Percentiles rank a stretch among this genome's conserved stretches.
phyloP scores from a whole-genome alignment of 202 grass and related monocot species.

The Alloteropsis angusta region DNA sequence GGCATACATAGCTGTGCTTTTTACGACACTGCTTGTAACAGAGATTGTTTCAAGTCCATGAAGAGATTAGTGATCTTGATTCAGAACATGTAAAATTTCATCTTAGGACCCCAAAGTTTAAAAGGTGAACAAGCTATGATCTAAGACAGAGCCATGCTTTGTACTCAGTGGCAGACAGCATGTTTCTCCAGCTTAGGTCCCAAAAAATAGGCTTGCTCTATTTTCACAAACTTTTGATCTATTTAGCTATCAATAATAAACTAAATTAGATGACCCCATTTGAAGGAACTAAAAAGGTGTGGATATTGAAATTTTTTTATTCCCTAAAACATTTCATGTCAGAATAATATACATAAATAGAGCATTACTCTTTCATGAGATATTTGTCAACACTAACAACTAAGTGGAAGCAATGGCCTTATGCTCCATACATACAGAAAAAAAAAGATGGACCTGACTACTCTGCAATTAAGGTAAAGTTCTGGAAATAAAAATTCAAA shows the following conservation, averaged over 20 bases:
- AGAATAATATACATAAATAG: neutral
- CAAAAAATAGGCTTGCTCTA: neutral
- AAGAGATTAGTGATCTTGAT: constrained; percentile 33
- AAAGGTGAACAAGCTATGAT: neutral
- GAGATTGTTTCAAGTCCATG: constrained; percentile 50
- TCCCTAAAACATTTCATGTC: neutral
- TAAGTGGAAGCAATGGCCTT: neutral
- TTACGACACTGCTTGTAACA: constrained; percentile 76
- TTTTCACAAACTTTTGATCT: neutral
- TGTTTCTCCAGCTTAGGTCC: neutral
- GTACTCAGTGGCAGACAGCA: neutral
- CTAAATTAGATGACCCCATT: neutral
- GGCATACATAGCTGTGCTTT: constrained; percentile 92
- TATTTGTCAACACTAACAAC: neutral
- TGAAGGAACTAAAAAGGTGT: neutral
- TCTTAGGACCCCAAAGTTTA: constrained; percentile 16
- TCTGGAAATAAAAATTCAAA: neutral
- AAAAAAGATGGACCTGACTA: too few species aligned
- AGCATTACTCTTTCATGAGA: neutral
- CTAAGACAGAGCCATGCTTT: neutral
- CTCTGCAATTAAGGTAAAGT: neutral
- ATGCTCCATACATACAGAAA: neutral
- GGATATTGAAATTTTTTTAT: neutral
- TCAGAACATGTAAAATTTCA: constrained; percentile 15
- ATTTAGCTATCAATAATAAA: neutral